Base-by-base conservation (phyloP, 2,329 filamentous ascomycete species). In the Hirsutella thompsonii region DNA sequence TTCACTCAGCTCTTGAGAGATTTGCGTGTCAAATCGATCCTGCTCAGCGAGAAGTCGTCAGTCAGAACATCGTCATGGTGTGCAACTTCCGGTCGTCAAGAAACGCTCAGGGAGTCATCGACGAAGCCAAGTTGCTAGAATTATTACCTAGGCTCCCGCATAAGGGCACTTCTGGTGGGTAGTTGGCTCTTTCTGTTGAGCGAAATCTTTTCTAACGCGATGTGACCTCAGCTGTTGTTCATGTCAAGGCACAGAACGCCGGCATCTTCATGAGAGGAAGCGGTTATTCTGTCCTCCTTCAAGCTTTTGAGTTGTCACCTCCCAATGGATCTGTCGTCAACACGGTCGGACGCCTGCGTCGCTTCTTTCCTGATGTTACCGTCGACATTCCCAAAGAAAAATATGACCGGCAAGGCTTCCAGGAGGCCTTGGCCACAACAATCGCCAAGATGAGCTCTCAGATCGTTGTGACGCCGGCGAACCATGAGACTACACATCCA, bases 401-500 rank as follows among this genome's bases (percentile, higher is more conserved):
- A 1, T 49, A 54, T 20, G 43, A 2, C 11, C 19, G 23, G 9
- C 6, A 5, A 2, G 34, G 38, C 8, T 37, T 43, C 16, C 14
- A 19, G 16, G 14, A 21, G 29, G 14, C 38, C 10, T 1, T 37
- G 8, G 38, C 42, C 3, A 20, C 33, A 3, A 52, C 50, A 0
- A 19, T 61, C 2, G 44, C 46, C 1, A 55, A 41, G 19, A 53
- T 61, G 56, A 58, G 55, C 43, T 8, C 18, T 2, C 52, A 61
- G 19, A 16, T 1, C 47, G 46, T 0, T 6, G 40, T 1, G 51
- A 46, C 3, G 52, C 47, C 36, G n/a, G 9, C 14, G 18, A 23
- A 20, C n/a, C 35, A 36, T 40, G 43, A 8, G 3, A 70, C 69
- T 0, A 54, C 53, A 0, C 41, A 70, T 40, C 74, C 74, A 0